Conservation (phyloP, 768 basidiomycete genomes). For the Tulasnella sp. region DNA sequence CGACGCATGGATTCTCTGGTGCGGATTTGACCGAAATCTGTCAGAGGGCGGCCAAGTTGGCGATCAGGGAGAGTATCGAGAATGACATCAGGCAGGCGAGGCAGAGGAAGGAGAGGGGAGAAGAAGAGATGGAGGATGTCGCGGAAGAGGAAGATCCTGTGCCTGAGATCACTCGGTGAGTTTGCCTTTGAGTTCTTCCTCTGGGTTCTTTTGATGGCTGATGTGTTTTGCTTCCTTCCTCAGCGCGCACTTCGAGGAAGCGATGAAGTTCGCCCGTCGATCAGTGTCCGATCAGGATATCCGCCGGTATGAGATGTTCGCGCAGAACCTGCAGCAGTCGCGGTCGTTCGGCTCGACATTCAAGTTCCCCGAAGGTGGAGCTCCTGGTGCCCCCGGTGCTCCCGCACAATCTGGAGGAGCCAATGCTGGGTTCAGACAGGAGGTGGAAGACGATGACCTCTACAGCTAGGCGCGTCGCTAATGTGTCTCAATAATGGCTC, state of each 20-base stretch:
- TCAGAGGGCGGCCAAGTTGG: conserved; percentile 93
- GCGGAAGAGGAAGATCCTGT: conserved; percentile 80
- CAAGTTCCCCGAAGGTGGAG: conserved; percentile 85
- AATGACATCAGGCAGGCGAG: conserved; percentile 71
- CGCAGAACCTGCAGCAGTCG: conserved; percentile 87
- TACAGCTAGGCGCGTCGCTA: conserved; percentile 49
- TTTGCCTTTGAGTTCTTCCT: conserved; percentile 12
- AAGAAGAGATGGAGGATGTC: conserved; percentile 43
- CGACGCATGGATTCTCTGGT: conserved; percentile 96
- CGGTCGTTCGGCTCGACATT: conserved; percentile 90
- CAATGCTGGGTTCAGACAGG: conserved; percentile 75
- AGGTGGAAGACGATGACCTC: conserved; percentile 80
- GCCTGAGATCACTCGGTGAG: conserved; percentile 69
- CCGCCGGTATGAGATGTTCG: conserved; percentile 96
- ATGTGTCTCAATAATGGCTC: too few relatives aligned
- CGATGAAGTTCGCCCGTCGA: conserved; percentile 94
- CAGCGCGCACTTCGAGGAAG: conserved; percentile 96
- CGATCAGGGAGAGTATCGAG: conserved; percentile 92
- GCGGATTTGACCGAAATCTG: conserved; percentile 99
- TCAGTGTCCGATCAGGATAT: conserved; percentile 96
- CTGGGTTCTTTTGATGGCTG: too few relatives aligned
- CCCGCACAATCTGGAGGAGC: conserved; percentile 24
- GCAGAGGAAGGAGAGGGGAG: conserved; percentile 69
- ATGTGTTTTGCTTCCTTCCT: neutral
- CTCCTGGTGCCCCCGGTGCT: conserved; percentile 28